phyloP scores from a whole-genome alignment of 1,284 basidiomycete genomes.

The Apiotrichum brassicae region DNA sequence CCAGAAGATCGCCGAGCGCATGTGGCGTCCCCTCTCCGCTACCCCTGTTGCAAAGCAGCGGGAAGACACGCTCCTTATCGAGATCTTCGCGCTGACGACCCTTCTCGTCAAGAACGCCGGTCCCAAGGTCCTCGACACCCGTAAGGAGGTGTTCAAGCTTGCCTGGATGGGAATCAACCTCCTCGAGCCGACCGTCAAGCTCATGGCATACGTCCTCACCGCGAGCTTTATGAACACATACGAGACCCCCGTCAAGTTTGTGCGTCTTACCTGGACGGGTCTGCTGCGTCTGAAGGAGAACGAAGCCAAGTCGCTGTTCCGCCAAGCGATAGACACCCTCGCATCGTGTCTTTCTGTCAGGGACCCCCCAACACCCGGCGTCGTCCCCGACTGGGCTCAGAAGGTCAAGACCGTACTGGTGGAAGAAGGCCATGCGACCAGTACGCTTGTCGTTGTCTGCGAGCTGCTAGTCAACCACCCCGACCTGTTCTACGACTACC shows the following conservation, averaged over 20 bases:
- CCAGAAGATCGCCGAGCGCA: slow-evolving; percentile 33
- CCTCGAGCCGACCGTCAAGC: slow-evolving; percentile 71
- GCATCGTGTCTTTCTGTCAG: slow-evolving; percentile 69
- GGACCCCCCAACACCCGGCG: slow-evolving; percentile 53
- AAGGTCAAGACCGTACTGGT: slow-evolving; percentile 78
- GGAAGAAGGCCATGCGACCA: slow-evolving; percentile 78
- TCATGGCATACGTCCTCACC: slow-evolving; percentile 85
- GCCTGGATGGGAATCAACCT: slow-evolving; percentile 80
- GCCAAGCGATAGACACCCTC: slow-evolving; percentile 85
- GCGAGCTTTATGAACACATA: slow-evolving; percentile 92
- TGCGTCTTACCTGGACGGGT: slow-evolving; percentile 88
- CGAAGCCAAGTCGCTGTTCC: slow-evolving; percentile 67
- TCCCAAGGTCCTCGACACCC: slow-evolving; percentile 66
- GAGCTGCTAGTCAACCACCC: slow-evolving; percentile 88
- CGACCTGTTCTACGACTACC: slow-evolving; percentile 86
- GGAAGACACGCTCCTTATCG: slow-evolving; percentile 64
- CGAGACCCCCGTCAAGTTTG: slow-evolving; percentile 87
- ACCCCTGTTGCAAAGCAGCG: slow-evolving; percentile 29
- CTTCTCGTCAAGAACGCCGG: slow-evolving; percentile 81
- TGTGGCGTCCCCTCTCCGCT: slow-evolving; percentile 39
- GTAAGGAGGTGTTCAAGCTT: slow-evolving; percentile 93
- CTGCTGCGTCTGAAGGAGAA: slow-evolving; percentile 76
- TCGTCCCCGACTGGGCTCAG: slow-evolving; percentile 77
- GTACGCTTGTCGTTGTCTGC: slow-evolving; percentile 83
- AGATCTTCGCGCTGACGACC: slow-evolving; percentile 84